phyloP scores from a whole-genome alignment of 441 rosid species.

The Adansonia rubrostipa region DNA sequence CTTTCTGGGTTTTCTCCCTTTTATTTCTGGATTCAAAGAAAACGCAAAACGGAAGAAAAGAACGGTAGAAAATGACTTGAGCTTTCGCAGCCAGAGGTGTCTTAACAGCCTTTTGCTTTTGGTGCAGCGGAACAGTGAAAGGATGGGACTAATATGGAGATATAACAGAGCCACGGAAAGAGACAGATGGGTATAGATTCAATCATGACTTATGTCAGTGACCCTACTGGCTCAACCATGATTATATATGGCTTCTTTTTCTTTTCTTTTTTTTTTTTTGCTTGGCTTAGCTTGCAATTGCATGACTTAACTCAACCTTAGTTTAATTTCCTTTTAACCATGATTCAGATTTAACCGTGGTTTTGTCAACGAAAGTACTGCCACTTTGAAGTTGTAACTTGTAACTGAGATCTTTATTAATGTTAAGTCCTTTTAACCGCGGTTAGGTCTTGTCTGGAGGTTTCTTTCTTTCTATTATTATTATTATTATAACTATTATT shows the following conservation, averaged over 20 bases:
- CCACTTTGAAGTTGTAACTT: background rate
- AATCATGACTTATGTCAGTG: conserved; percentile 62
- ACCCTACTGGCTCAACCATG: conserved; percentile 46
- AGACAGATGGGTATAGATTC: conserved; percentile 52
- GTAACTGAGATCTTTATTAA: conserved; percentile 22
- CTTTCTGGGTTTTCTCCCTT: conserved; percentile 19
- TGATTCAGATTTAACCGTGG: conserved; percentile 20
- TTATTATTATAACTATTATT: too few species aligned
- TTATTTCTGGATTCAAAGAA: conserved; percentile 31
- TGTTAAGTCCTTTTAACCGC: conserved; percentile 31
- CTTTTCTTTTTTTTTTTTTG: background rate
- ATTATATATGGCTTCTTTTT: conserved; percentile 22
- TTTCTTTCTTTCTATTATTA: background rate
- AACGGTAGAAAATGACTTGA: conserved; percentile 27
- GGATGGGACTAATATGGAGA: conserved; percentile 50
- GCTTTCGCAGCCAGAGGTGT: conserved; percentile 39
- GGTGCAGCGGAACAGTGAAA: conserved; percentile 35
- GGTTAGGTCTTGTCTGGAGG: background rate
- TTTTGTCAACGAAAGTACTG: background rate
- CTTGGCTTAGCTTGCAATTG: conserved; percentile 13
- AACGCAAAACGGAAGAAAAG: conserved; percentile 29
- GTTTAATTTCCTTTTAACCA: conserved; percentile 21
- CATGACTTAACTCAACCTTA: conserved; percentile 16
- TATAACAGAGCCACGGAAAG: conserved; percentile 37
- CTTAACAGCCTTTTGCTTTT: conserved; percentile 43